phyloP scores from a whole-genome alignment of 2,329 filamentous ascomycete genomes.

The Blastomyces parvus region DNA sequence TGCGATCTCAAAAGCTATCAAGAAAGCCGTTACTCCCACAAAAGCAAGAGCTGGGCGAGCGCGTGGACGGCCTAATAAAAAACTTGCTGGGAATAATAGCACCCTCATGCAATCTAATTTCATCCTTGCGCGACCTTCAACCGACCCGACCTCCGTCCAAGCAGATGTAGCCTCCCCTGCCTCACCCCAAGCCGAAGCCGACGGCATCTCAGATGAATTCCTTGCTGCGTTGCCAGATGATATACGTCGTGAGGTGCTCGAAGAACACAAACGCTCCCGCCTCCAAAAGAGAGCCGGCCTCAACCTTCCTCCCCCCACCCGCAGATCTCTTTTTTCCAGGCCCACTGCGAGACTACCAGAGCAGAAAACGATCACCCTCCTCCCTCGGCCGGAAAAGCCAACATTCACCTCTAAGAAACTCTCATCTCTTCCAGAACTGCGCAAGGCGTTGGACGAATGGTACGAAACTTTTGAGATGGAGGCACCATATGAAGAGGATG shows the following conservation, averaged over 20 bases:
- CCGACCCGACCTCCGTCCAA: slow-evolving; percentile 13
- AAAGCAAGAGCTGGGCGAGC: slow-evolving; percentile 49
- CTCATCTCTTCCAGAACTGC: slow-evolving; percentile 52
- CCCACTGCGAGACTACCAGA: slow-evolving; percentile 14
- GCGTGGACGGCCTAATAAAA: slow-evolving; percentile 41
- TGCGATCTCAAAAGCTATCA: slow-evolving; percentile 18
- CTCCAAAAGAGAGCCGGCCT: slow-evolving; percentile 49
- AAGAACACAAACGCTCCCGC: slow-evolving; percentile 57
- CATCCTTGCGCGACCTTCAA: slow-evolving; percentile 34
- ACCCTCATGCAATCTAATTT: slow-evolving; percentile 68
- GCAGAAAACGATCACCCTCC: slow-evolving; percentile 37
- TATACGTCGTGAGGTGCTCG: slow-evolving; percentile 65
- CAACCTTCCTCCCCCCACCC: slow-evolving; percentile 25
- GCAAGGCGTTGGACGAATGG: slow-evolving; percentile 69
- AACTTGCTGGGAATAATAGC: slow-evolving; percentile 46
- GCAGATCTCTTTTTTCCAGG: slow-evolving; percentile 6
- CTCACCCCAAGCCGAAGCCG: slow-evolving; percentile 23
- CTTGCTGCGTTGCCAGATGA: slow-evolving; percentile 76
- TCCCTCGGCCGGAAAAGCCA: slow-evolving; percentile 44
- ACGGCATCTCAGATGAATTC: slow-evolving; percentile 56
- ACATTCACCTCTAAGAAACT: slow-evolving; percentile 55
- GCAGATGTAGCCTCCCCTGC: slow-evolving; percentile 17
- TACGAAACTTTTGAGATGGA: slow-evolving; percentile 59
- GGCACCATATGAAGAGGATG: slow-evolving; percentile 71
- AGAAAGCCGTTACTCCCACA: slow-evolving; percentile 52